Conservation (phyloP, 495 filamentous ascomycete genomes). For the Penicillium psychrofluorescens region DNA sequence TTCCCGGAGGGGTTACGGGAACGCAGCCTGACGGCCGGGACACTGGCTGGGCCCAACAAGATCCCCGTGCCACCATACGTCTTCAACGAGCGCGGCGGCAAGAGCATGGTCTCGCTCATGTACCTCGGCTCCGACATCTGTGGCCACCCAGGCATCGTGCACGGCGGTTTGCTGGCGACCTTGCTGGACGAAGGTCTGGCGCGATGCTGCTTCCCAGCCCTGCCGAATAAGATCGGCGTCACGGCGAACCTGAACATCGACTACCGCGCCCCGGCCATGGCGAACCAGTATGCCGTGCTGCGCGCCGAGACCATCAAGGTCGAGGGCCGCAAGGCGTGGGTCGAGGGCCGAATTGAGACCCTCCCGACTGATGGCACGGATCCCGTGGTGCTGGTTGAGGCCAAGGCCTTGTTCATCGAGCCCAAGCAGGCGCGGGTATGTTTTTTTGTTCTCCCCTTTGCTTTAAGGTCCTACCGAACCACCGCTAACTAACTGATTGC, state of each 20-base stretch:
- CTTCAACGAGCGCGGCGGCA: constrained; percentile 66
- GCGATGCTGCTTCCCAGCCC: constrained; percentile 80
- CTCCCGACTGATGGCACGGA: constrained; percentile 55
- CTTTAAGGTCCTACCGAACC: not conserved
- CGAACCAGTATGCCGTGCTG: constrained; percentile 71
- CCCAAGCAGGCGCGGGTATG: constrained; percentile 73
- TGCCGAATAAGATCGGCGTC: constrained; percentile 84
- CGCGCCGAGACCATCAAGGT: constrained; percentile 76
- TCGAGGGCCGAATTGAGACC: constrained; percentile 83
- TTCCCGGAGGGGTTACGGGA: constrained; percentile 58
- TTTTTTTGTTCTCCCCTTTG: constrained; percentile 6
- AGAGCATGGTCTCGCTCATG: constrained; percentile 62
- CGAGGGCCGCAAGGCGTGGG: constrained; percentile 95
- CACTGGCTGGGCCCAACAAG: constrained; percentile 64
- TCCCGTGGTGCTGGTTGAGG: constrained; percentile 64
- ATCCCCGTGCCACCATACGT: constrained; percentile 77
- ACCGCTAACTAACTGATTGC: constrained; percentile 5
- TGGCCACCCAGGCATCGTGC: constrained; percentile 86
- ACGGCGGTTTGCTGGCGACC: constrained; percentile 87
- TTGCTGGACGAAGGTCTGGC: constrained; percentile 88
- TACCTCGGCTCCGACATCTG: constrained; percentile 80
- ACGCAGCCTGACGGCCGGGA: constrained; percentile 78
- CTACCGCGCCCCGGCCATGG: constrained; percentile 73
- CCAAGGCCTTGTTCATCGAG: constrained; percentile 82
- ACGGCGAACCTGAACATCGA: constrained; percentile 89